Base-by-base conservation (phyloP, 2,329 filamentous ascomycete genomes). In the Colletotrichum sp. region DNA sequence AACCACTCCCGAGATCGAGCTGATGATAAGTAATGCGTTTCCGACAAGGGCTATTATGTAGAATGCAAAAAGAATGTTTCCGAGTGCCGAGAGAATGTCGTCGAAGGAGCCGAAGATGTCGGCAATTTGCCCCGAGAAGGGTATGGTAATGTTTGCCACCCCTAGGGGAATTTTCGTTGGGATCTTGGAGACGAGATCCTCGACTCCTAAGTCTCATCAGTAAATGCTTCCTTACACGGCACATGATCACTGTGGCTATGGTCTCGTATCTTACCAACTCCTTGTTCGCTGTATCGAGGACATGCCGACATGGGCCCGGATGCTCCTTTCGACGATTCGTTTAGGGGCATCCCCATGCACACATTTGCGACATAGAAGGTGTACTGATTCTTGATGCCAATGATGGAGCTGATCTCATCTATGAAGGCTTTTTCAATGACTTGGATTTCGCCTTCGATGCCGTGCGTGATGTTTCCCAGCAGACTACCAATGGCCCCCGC, bases 151-250 rank as follows among this genome's bases (percentile, higher is more conserved):
- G 43, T 52, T 52, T 2, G 43, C 43, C 43, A 52, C 43, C 0
- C 43, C 10, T 13, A 52, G 1, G 43, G 43, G 43, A 0, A 52
- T 52, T 0, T 52, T 52, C 3, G 43, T 52, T 2, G 43, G 43
- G 2, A 52, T 52, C 0, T 52, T 52, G n/a, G 43, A 52, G 10
- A 52, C n/a, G n/a, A 52, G 43, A 52, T 52, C n/a, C n/a, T 52
- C 43, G 21, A 52, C 43, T 21, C 43, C 43, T 52, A 24, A 2
- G 12, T 52, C 4, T 24, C 0, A 52, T 52, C n/a, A 52, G 43
- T 3, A 7, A 21, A 43, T 0, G 1, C 4, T n/a, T n/a, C 1
- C 18, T 7, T 2, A 6, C 0, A 48, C 1, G 18, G 0, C 3
- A 12, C 38, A 2, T 6, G 18, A 43, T 43, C 0, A n/a, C 10